Conservation (phyloP, 2,329 filamentous ascomycete species). For the Cadophora luteo-olivacea region DNA sequence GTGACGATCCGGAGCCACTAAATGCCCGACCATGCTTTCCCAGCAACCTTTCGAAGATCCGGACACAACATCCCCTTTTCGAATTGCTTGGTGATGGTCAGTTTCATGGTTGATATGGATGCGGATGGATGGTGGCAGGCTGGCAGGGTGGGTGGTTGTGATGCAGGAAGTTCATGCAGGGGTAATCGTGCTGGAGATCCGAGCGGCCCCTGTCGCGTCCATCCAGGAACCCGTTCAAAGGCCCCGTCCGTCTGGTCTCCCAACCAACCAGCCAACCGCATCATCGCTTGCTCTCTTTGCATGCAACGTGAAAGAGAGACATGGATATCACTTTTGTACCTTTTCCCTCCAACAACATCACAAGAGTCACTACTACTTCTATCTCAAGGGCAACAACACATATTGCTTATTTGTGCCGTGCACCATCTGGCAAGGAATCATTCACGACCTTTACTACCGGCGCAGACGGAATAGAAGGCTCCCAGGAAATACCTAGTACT, state of each 20-base stretch:
- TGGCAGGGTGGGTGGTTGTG: too few species aligned
- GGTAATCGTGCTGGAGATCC: background rate
- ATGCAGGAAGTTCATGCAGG: constrained; percentile 15
- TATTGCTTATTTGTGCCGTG: constrained; percentile 15
- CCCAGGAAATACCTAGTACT: constrained; percentile 1
- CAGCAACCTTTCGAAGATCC: constrained; percentile 3
- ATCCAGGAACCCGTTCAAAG: constrained; percentile 3
- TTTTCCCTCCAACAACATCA: background rate
- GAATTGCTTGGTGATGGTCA: background rate
- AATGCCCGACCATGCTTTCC: background rate
- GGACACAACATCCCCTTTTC: background rate
- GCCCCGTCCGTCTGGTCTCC: background rate
- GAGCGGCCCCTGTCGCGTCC: constrained; percentile 15
- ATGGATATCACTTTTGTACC: constrained; percentile 11
- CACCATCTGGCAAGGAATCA: background rate
- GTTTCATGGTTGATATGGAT: constrained; percentile 11
- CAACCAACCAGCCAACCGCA: constrained; percentile 12
- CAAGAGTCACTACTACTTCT: constrained; percentile 1
- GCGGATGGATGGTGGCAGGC: background rate
- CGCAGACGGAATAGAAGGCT: background rate
- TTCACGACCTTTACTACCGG: background rate
- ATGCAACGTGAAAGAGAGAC: background rate
- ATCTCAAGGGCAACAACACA: background rate
- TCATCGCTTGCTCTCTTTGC: constrained; percentile 11
- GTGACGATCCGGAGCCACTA: constrained; percentile 11